Conservation (phyloP, 176 grass and related monocot species). For the Avena sativa region DNA sequence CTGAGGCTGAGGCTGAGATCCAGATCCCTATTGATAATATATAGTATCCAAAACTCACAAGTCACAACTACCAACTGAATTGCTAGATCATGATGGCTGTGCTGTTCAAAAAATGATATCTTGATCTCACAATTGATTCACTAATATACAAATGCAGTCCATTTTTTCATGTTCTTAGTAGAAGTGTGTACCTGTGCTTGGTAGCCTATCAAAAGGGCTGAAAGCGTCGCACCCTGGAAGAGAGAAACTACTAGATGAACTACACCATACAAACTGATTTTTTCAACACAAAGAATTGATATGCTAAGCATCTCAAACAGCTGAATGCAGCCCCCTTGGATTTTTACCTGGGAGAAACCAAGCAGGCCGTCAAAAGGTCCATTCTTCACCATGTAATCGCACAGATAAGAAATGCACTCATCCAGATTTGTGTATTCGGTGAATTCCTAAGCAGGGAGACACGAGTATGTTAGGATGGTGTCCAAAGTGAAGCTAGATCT, state of each 20-base stretch:
- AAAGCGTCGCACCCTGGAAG: conserved; percentile 72
- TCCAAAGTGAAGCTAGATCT: not conserved
- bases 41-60: not conserved
- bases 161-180: not conserved
- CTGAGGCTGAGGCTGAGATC: not conserved
- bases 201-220: conserved; percentile 80
- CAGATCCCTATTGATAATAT: not conserved
- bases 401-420: conserved; percentile 66
- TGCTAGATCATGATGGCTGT: not conserved
- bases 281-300: not conserved
- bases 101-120: not conserved
- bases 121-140: not conserved
- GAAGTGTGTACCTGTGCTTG: conserved; percentile 62
- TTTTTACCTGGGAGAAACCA: conserved; percentile 90
- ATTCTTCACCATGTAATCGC: conserved; percentile 80
- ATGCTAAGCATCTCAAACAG: not conserved
- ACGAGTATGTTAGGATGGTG: not conserved
- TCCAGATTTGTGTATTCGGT: conserved; percentile 90
- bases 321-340: not conserved
- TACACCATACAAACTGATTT: not conserved
- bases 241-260: conserved; percentile 22
- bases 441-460: conserved; percentile 63
- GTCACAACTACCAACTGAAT: not conserved
- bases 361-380: conserved; percentile 84
- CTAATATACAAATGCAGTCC: not conserved